Conservation (phyloP, 176 grass and related monocot species). For the Guadua angustifolia region DNA sequence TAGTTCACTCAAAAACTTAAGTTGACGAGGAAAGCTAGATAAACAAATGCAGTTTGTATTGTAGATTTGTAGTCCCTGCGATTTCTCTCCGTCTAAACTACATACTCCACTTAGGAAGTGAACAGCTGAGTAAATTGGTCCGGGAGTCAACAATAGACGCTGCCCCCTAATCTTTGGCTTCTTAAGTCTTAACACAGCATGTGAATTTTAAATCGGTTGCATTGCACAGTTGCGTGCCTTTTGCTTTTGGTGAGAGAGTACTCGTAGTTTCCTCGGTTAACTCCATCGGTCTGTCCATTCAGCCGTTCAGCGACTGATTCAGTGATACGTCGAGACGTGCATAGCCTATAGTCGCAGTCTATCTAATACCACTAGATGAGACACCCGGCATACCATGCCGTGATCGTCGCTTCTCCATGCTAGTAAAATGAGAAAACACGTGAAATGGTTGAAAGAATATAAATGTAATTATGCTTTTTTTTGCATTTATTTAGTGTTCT, state of each 20-base stretch:
- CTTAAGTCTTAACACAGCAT: background rate
- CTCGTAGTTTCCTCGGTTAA: background rate
- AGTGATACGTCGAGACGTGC: background rate
- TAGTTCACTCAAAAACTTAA: too few species aligned
- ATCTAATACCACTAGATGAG: too few species aligned
- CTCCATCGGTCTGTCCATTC: background rate
- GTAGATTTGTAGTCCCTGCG: background rate
- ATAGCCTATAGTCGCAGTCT: background rate
- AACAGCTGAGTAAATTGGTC: background rate
- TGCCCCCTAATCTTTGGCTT: background rate
- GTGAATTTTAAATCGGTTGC: background rate
- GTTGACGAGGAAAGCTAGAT: too few species aligned
- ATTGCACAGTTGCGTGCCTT: background rate
- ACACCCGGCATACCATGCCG: too few species aligned
- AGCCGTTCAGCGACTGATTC: too few species aligned
- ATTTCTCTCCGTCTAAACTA: background rate
- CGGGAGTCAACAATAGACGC: background rate
- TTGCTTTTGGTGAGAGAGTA: background rate
- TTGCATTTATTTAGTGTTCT: too few species aligned
- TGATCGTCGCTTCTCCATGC: too few species aligned
- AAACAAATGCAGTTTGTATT: background rate
- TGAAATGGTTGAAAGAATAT: too few species aligned
- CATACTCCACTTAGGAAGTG: too few species aligned
- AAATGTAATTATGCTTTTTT: too few species aligned
- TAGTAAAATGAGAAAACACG: too few species aligned